These are phyloP conservation scores for Globisporangium echinulatum DNA, from an alignment of 352 stramenopile species.

Conservation along the genomic window DNA sequence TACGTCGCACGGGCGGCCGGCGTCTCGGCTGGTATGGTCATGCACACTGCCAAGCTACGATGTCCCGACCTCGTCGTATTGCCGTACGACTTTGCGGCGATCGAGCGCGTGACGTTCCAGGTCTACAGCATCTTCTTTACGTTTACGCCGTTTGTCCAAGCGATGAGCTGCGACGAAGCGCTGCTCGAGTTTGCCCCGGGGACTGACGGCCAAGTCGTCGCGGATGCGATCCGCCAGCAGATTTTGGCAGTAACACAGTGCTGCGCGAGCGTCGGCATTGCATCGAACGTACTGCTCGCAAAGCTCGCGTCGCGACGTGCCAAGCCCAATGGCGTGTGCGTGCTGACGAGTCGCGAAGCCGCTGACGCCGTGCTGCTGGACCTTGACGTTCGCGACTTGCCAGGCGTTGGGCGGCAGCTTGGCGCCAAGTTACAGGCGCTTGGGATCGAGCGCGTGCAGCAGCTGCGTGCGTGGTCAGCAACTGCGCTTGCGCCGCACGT, in stretches of 20 bases:
- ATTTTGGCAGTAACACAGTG: slow-evolving; percentile 83
- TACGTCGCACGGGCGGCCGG: slow-evolving; percentile 91
- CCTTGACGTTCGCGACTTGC: slow-evolving; percentile 67
- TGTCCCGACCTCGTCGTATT: slow-evolving; percentile 92
- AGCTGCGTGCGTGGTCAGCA: slow-evolving; percentile 54
- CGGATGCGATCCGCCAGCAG: slow-evolving; percentile 53
- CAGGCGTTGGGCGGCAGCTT: slow-evolving; percentile 70
- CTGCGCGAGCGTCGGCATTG: slow-evolving; percentile 90
- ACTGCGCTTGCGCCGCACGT: slow-evolving; percentile 48
- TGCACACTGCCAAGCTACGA: slow-evolving; percentile 86
- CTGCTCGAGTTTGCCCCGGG: slow-evolving; percentile 85
- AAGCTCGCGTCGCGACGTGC: slow-evolving; percentile 91
- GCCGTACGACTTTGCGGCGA: slow-evolving; percentile 91
- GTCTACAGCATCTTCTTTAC: slow-evolving; percentile 91
- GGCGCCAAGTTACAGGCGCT: slow-evolving; percentile 63
- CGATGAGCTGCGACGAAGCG: slow-evolving; percentile 95
- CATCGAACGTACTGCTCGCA: slow-evolving; percentile 91
- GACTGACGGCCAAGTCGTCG: slow-evolving; percentile 62
- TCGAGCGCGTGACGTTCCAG: slow-evolving; percentile 87
- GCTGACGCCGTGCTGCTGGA: slow-evolving; percentile 61
- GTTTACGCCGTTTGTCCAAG: slow-evolving; percentile 85
- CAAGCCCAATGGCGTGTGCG: slow-evolving; percentile 88
- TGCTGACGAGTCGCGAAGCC: slow-evolving; percentile 35
- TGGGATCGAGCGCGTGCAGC: slow-evolving; percentile 47
- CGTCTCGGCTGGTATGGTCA: slow-evolving; percentile 92